Evolutionary conservation across 2,329 filamentous ascomycete genomes (phyloP).

Genomic region (Akanthomyces muscarius): DNA sequence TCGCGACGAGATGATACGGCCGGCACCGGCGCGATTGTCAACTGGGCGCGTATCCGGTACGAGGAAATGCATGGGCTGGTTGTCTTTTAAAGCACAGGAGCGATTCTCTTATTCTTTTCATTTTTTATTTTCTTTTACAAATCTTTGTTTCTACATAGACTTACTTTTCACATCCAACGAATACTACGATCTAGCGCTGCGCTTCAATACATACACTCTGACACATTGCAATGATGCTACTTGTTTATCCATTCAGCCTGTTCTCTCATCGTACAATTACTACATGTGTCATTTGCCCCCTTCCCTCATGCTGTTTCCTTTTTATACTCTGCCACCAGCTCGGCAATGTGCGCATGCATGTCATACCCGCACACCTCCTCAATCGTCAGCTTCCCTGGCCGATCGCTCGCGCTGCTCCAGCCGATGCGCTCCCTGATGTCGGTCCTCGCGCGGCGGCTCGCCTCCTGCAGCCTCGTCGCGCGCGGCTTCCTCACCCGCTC

Average conservation of each 20-base stretch:
- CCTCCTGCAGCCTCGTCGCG: conserved; percentile 47
- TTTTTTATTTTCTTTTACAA: not conserved
- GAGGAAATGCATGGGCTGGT: conserved; percentile 35
- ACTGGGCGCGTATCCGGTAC: conserved; percentile 34
- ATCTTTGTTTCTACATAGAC: not conserved
- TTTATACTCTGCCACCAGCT: conserved; percentile 3
- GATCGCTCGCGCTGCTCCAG: conserved; percentile 52
- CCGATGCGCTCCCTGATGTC: conserved; percentile 55
- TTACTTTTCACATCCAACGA: not conserved
- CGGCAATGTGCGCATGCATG: conserved; percentile 17
- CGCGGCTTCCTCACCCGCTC: conserved; percentile 45
- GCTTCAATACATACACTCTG: not conserved
- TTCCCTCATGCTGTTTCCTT: not conserved
- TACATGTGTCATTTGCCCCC: no score
- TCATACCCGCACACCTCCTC: conserved; percentile 58
- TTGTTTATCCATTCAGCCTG: not conserved
- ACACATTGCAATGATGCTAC: not conserved
- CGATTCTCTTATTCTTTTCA: not conserved
- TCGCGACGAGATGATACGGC: conserved; percentile 26
- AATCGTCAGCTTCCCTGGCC: conserved; percentile 54
- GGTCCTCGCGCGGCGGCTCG: conserved; percentile 46
- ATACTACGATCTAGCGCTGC: not conserved
- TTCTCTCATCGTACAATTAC: no score
- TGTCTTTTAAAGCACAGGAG: conserved; percentile 25
- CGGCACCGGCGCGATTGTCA: conserved; percentile 28